Evolutionary conservation across 768 basidiomycete species (phyloP), one percentile per base, ranked within the genome.

Genomic region (Boletales sp.): DNA sequence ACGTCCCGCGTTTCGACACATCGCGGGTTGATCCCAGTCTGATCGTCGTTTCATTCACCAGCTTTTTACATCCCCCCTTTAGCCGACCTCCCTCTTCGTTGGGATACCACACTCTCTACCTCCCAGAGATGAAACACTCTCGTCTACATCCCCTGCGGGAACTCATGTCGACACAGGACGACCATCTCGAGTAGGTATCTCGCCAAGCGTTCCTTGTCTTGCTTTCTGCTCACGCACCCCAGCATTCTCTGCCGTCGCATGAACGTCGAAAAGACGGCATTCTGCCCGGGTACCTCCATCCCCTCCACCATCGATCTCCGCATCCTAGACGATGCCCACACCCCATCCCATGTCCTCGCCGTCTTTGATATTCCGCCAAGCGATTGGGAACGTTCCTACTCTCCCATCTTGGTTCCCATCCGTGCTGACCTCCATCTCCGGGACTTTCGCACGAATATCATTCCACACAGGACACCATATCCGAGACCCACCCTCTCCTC

Each of bases 341-440:
- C 73, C 54, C 82, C 83, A 35, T 84, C 81, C 4, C 84, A 85
- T 58, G 69, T 79, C 48, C 73, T 85, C 40, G 77, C 79, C 18
- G 69, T 78, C 54, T 66, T 70, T 49, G 67, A 68, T 40, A 62
- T 66, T 35, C 61, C 66, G 35, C 61, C 55, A 10, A 53, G 50
- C 44, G 62, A 63, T 37, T 63, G 63, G 60, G 61, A 66, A 29
- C 53, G 59, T 29, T 61, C 63, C 11, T 65, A 60, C 45, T 62
- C 56, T n/a, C 74, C 79, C 6, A 57, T 77, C 31, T 68, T 83
- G 57, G 61, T 82, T 15, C 84, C 84, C 15, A 75, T 85, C 51
- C 73, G 78, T 56, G 71, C 73, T 10, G 68, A 71, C 50, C 60
- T 77, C 19, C 82, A 79, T 62, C 67, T 68, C 19, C 59, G 58